These are phyloP conservation scores for Fonsecaea multimorphosa DNA, from an alignment of 2,329 filamentous ascomycete genomes.

Conservation along the genomic window DNA sequence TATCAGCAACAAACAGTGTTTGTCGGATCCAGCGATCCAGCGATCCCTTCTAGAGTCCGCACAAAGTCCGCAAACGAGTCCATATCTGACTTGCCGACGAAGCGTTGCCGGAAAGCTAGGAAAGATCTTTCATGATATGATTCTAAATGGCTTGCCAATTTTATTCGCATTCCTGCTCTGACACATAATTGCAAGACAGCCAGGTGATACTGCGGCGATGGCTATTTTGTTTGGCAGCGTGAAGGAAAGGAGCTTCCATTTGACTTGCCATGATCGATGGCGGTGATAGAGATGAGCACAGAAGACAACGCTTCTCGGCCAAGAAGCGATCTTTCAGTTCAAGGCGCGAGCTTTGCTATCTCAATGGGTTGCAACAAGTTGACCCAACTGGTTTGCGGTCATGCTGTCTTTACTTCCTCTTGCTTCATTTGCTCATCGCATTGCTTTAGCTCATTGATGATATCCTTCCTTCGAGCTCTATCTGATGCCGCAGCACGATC, in stretches of 20 bases:
- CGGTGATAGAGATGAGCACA: not conserved
- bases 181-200: not conserved
- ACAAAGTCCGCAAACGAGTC: not conserved
- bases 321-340: not conserved
- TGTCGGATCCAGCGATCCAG: not conserved
- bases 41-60: not conserved
- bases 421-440: not conserved
- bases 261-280: not conserved
- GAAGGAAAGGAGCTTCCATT: not conserved
- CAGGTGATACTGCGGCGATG: not conserved
- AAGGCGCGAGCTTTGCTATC: not conserved
- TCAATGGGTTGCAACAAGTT: not conserved
- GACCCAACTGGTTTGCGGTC: not conserved
- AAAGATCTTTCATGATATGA: not conserved
- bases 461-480: conserved; percentile 11
- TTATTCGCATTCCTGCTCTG: not conserved
- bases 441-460: conserved; percentile 15
- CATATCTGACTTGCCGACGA: not conserved
- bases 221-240: not conserved
- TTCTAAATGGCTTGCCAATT: not conserved
- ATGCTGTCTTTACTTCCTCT: conserved; percentile 9
- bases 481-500: conserved; percentile 36
- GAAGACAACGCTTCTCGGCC: not conserved
- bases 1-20: not conserved
- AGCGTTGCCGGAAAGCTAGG: not conserved